These are phyloP conservation scores for Ormosia emarginata DNA, from an alignment of 306 rosid species.

Conservation along the genomic window DNA sequence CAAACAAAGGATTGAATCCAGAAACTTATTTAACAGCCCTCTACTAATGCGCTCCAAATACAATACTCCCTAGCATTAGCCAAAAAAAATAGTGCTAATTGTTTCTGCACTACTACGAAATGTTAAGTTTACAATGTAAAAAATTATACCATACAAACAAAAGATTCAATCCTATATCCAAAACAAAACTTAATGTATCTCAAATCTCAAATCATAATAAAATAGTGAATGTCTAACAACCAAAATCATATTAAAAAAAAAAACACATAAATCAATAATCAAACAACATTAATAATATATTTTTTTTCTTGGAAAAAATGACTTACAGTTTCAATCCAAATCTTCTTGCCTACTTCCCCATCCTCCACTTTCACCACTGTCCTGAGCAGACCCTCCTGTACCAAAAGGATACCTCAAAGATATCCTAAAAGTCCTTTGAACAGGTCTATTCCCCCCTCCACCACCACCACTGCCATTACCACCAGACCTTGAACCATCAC, in stretches of 20 bases:
- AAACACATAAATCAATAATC: background rate
- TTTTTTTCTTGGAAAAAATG: too few relatives aligned
- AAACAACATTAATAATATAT: background rate
- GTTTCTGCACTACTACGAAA: background rate
- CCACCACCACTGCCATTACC: slow-evolving; percentile 14
- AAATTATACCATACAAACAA: background rate
- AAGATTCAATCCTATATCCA: background rate
- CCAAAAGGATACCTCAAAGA: slow-evolving; percentile 36
- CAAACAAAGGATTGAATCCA: background rate
- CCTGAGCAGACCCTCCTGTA: slow-evolving; percentile 23
- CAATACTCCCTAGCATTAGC: background rate
- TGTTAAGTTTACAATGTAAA: background rate
- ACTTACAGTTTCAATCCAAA: slow-evolving; percentile 37
- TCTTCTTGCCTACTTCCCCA: slow-evolving; percentile 27
- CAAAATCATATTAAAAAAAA: background rate
- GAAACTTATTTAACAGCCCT: background rate
- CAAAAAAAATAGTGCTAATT: background rate
- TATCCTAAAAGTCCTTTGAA: slow-evolving; percentile 45
- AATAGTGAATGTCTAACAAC: background rate
- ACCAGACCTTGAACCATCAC: slow-evolving; percentile 37
- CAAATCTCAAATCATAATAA: background rate
- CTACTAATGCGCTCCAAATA: background rate
- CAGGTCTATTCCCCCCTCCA: slow-evolving; percentile 27
- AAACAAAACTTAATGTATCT: background rate
- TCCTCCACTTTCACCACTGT: slow-evolving; percentile 24